Conservation (phyloP, 2,329 filamentous ascomycete species). For the Xylariaceae sp. region DNA sequence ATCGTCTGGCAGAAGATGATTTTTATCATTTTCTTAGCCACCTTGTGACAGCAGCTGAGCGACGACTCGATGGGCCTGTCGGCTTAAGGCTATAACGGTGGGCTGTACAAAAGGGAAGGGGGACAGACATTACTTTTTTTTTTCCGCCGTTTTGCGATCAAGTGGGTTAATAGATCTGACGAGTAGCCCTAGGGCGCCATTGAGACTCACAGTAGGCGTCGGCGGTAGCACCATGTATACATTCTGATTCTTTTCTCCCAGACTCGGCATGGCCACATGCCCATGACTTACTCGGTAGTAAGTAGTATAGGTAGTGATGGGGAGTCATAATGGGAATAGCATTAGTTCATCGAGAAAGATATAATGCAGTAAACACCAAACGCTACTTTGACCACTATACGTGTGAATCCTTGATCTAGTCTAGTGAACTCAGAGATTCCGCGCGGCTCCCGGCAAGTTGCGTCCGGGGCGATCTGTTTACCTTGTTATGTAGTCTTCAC, state of each 20-base stretch:
- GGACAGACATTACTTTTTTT: slow-evolving; percentile 2
- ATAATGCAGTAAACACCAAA: slow-evolving; percentile 5
- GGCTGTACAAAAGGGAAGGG: slow-evolving; percentile 13
- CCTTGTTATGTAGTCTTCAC: too few relatives aligned
- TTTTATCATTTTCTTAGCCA: neutral
- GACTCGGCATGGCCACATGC: neutral
- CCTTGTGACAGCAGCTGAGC: neutral
- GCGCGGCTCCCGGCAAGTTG: too few relatives aligned
- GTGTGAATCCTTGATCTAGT: too few relatives aligned
- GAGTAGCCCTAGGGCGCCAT: slow-evolving; percentile 6
- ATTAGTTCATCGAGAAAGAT: slow-evolving; percentile 11
- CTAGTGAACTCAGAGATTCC: too few relatives aligned
- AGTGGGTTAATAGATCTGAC: slow-evolving; percentile 16
- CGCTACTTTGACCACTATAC: neutral
- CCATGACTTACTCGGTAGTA: neutral
- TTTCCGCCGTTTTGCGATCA: slow-evolving; percentile 2
- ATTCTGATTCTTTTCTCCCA: neutral
- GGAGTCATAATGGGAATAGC: slow-evolving; percentile 11
- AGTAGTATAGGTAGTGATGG: neutral
- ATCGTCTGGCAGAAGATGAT: neutral
- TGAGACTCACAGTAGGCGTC: slow-evolving; percentile 13
- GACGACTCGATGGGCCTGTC: slow-evolving; percentile 1
- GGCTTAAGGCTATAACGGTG: slow-evolving; percentile 1
- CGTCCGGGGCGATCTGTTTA: too few relatives aligned
- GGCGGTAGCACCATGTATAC: slow-evolving; percentile 17